Evolutionary conservation across 495 filamentous ascomycete genomes (phyloP), one percentile per base, ranked within the genome.

Genomic region (Neurospora tetraspora): DNA sequence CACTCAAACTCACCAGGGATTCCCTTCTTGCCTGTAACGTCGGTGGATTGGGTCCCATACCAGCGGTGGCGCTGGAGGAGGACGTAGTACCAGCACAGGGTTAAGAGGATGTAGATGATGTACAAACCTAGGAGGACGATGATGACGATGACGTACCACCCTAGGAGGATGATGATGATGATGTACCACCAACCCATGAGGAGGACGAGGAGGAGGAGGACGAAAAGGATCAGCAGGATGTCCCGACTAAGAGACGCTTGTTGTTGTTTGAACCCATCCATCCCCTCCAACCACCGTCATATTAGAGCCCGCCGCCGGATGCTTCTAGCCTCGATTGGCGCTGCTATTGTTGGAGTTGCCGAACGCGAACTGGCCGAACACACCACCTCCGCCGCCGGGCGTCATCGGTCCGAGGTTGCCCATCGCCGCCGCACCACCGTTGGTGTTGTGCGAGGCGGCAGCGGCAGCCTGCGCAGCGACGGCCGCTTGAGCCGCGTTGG

Each of bases 381-480:
- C 88, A 37, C 91, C 90, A 37, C 88, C 89, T 4, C 87, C 88
- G 12, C 87, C 89, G 38, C 91, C 91, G 0, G 92, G 91, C 6
- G 92, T 93, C 82, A 91, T 85, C 8, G 89, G 83, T 16, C 88
- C 89, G 77, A 89, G 85, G 9, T 84, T 86, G 39, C 82, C 73
- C 7, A 53, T 5, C 27, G 53, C 53, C 53, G 53, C 53, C 23
- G 53, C 71, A 34, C 38, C 68, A 6, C 83, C 80, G 72, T 86
- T 86, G 36, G 82, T 84, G 59, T 82, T 86, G 71, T 89, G 88
- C 37, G 85, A 84, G 6, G 53, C 53, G 14, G 53, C 45, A 6
- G 45, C 20, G 1, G 45, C 45, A 53, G 45, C 45, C 5, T 53
- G 45, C 1, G 45, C 45, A 3, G 45, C 45, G 9, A 11, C 10